Base-by-base conservation (phyloP, 2,329 filamentous ascomycete species). In the Calonectria leucothoes region DNA sequence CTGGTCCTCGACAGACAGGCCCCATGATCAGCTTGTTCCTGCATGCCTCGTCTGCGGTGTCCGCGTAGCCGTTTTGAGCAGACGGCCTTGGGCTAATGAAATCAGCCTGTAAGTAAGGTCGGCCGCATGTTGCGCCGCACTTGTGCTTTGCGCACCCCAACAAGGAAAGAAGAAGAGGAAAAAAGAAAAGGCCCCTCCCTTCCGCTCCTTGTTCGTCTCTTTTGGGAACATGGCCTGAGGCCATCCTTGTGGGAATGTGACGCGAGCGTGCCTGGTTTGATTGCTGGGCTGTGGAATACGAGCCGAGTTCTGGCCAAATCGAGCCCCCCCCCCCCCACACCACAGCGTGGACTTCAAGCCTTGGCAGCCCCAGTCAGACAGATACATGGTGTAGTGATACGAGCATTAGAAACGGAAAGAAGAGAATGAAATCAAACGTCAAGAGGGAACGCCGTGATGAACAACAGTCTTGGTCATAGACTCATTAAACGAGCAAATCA, bases 61-160 rank as follows among this genome's bases (percentile, higher is more conserved):
- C 4, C 25, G 45, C 4, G 42, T 65, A 27, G 5, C 31, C 23
- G 37, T 39, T 55, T 52, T 66, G 29, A 51, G 55, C 17, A 49
- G 12, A 39, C 49, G n/a, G 55, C 49, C 69, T 70, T 64, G 55
- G 55, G 49, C 68, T 37, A 49, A 65, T 48, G 35, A 42, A 55
- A 52, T 65, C 42, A 48, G 61, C 55, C 52, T 39, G 39, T 48
- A 59, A 27, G n/a, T 51, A 42, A 63, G n/a, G n/a, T 29, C 55
- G 37, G 66, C 33, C 20, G 29, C 45, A 69, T 23, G 17, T 31
- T 69, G 55, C 49, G 61, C 68, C 68, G 68, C 49, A 59, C 33
- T 27, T 23, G 42, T 69, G 33, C 67, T 27, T 64, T 66, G 17
- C 20, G 12, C 39, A 39, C 25, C 55, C 31, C 8, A 48, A 31